Percentiles rank a stretch among this genome's conserved stretches.
phyloP scores from a whole-genome alignment of 2,329 filamentous ascomycete species.

The Aspergillus hortae region DNA sequence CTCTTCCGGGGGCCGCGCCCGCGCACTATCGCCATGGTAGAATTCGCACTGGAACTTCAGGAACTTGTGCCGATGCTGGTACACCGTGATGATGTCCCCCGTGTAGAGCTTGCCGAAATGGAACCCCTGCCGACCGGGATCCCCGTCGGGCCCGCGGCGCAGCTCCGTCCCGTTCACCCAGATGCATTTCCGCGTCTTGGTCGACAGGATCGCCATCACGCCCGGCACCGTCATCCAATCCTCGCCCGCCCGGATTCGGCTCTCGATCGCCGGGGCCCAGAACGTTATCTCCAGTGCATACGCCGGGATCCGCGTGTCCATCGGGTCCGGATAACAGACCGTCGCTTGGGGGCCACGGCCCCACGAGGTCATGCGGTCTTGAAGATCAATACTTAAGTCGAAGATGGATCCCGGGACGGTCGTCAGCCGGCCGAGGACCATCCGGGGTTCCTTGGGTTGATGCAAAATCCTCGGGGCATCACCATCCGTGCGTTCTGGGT shows the following conservation, averaged over 20 bases:
- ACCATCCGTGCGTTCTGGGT: conserved; percentile 15
- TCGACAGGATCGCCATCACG: conserved; percentile 70
- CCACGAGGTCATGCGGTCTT: conserved; percentile 68
- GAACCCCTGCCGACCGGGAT: conserved; percentile 47
- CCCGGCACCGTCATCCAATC: conserved; percentile 53
- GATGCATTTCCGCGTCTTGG: conserved; percentile 73
- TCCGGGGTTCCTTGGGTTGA: conserved; percentile 33
- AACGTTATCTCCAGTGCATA: conserved; percentile 75
- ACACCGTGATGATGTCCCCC: conserved; percentile 74
- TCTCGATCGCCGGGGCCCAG: conserved; percentile 66
- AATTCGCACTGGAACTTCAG: conserved; percentile 46
- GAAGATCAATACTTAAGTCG: conserved; percentile 62
- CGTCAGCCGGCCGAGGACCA: conserved; percentile 61
- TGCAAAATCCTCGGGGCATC: conserved; percentile 8
- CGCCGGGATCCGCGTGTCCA: conserved; percentile 73
- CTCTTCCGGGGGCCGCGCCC: conserved; percentile 39
- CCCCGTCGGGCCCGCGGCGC: conserved; percentile 52
- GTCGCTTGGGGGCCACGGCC: conserved; percentile 70
- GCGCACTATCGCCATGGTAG: conserved; percentile 44
- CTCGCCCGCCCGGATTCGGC: conserved; percentile 53
- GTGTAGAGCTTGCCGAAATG: conserved; percentile 68
- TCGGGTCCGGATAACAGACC: conserved; percentile 57
- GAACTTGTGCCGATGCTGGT: conserved; percentile 45
- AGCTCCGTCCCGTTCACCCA: conserved; percentile 71
- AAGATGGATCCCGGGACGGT: conserved; percentile 64